These are phyloP conservation scores for Globisporangium spinosum DNA, from an alignment of 352 stramenopile species.

Conservation along the genomic window DNA sequence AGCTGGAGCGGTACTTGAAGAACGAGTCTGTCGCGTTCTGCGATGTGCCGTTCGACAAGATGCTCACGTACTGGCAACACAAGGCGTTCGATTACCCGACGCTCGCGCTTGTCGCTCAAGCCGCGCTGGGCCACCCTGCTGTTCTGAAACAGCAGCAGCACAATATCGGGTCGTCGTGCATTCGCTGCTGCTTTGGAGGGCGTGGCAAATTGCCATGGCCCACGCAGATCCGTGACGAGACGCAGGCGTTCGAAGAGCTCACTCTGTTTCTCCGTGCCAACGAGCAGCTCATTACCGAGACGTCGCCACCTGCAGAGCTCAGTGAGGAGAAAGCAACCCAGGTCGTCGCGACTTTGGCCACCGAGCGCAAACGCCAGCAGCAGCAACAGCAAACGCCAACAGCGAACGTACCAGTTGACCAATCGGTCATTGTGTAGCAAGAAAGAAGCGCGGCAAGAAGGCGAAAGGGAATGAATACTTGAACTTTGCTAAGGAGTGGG, in stretches of 20 bases:
- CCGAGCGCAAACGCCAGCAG: constrained; percentile 6
- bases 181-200: constrained; percentile 13
- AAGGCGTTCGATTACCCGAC: constrained; percentile 27
- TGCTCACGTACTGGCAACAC: constrained; percentile 22
- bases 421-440: constrained; percentile 4
- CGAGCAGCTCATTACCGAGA: constrained; percentile 6
- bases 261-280: constrained; percentile 12
- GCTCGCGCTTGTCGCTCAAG: constrained; percentile 17
- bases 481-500: background rate
- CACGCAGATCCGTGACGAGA: constrained; percentile 8
- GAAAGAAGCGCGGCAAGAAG: background rate
- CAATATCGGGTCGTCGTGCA: background rate
- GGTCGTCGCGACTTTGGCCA: constrained; percentile 4
- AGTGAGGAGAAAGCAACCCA: constrained; percentile 2
- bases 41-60: constrained; percentile 20
- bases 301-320: background rate
- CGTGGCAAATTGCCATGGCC: background rate
- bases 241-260: constrained; percentile 11
- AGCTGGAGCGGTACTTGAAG: constrained; percentile 23
- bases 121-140: constrained; percentile 6
- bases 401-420: background rate
- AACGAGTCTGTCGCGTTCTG: constrained; percentile 19
- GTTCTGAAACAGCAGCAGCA: background rate
- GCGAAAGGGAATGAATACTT: background rate
- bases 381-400: background rate